Evolutionary conservation across 2,329 filamentous ascomycete genomes (phyloP), one percentile per base, ranked within the genome.

Genomic region (Neofusicoccum ribis): DNA sequence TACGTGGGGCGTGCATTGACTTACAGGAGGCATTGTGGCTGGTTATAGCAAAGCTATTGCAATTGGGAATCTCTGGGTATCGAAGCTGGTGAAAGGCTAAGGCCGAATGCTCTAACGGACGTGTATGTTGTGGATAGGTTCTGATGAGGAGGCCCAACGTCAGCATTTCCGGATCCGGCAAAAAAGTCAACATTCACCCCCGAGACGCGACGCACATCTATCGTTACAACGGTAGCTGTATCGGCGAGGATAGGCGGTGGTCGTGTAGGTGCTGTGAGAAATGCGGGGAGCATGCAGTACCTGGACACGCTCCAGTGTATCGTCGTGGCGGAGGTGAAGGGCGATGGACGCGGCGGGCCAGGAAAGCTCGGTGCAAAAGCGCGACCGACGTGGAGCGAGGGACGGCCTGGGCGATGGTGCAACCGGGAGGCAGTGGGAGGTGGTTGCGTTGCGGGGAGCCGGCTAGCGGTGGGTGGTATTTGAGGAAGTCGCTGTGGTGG

Each of bases 11-110:
- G 67, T 58, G 63, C 63, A 41, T 64, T 37, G 66, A 82, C 84
- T 82, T 83, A 87, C 85, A 72, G 83, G 82, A 80, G 84, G 83
- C 85, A 87, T 87, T 72, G 77, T 81, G 73, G 75, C 72, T 69
- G 74, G 75, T 75, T 75, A 70, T 75, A 76, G 37, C 47, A 49
- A 31, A 17, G 52, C n/a, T 65, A 34, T 7, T 47, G 63, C 51
- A 64, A 64, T 64, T 64, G 63, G 63, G 63, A 64, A 64, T 64
- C 63, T 64, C 63, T 50, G 43, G 34, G 6, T 64, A 50, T 43
- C 39, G 52, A 43, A 34, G 62, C 11, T 64, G 36, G 31, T 47
- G 44, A 36, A 58, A 59, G 44, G 52, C n/a, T 49, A 34, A 14
- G 44, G 37, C 5, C 23, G 14, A 37, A 20, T 12, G 43, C 44